Percentiles rank a stretch among this genome's conserved stretches.
These are phyloP conservation scores for Boechera retrofracta DNA, from an alignment of 345 rosid genomes.

Conservation along the genomic window DNA sequence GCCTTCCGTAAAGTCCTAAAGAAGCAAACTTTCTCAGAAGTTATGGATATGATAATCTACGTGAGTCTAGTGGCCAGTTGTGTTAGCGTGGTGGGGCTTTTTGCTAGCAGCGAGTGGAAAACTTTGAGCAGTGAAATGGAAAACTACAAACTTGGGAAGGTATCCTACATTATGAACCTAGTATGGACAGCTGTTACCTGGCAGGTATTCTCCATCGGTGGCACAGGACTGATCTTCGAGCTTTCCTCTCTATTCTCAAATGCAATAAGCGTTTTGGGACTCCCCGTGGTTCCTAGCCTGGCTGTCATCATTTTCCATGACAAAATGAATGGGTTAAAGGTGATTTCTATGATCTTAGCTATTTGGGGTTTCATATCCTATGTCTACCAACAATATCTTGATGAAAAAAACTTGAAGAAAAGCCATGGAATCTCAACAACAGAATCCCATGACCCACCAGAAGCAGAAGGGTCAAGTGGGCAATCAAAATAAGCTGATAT, in stretches of 20 bases:
- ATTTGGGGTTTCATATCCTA: conserved; percentile 66
- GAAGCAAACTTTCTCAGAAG: conserved; percentile 42
- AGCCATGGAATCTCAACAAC: conserved; percentile 20
- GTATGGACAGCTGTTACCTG: conserved; percentile 55
- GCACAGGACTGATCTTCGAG: conserved; percentile 59
- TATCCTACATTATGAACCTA: conserved; percentile 59
- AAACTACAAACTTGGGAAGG: conserved; percentile 55
- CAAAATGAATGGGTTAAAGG: conserved; percentile 67
- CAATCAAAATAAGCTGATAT: conserved; percentile 13
- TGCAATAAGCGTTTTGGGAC: conserved; percentile 57
- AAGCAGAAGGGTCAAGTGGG: conserved; percentile 27
- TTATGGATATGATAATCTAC: conserved; percentile 43
- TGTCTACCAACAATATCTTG: conserved; percentile 50
- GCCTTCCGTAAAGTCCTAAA: conserved; percentile 51
- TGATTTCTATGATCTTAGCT: conserved; percentile 63
- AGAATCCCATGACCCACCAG: conserved; percentile 17
- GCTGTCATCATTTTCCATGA: conserved; percentile 72
- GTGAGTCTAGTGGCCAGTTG: conserved; percentile 47
- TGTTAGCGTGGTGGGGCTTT: conserved; percentile 52
- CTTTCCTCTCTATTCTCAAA: conserved; percentile 69
- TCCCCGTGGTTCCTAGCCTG: conserved; percentile 63
- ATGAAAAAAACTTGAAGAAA: conserved; percentile 31
- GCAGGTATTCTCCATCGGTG: conserved; percentile 60
- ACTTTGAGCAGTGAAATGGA: conserved; percentile 53
- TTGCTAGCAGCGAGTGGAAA: conserved; percentile 63